These are phyloP conservation scores for Xerocomus nothofagi DNA, from an alignment of 1,284 basidiomycete genomes.

Conservation along the genomic window DNA sequence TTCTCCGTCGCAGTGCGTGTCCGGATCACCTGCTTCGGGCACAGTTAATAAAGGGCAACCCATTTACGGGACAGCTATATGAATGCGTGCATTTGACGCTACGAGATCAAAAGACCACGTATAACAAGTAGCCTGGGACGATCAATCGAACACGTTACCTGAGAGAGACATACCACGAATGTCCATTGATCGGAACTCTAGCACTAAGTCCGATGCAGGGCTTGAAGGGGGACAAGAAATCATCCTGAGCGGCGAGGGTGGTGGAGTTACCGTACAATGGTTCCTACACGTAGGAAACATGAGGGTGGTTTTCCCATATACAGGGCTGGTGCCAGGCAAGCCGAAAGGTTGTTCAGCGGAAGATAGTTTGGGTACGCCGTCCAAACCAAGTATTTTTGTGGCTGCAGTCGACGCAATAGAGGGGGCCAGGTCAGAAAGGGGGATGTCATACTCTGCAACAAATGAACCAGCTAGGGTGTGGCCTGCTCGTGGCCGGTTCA, in stretches of 20 bases:
- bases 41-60: conserved; percentile 12
- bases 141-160: not conserved
- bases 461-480: conserved; percentile 10
- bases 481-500: not conserved
- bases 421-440: conserved; percentile 5
- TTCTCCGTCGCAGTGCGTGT: conserved; percentile 13
- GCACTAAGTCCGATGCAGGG: conserved; percentile 19
- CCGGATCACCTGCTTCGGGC: conserved; percentile 12
- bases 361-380: conserved; percentile 4
- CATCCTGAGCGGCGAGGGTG: not conserved
- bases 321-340: conserved; percentile 22
- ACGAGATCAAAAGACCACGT: not conserved
- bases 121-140: not conserved
- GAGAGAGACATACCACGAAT: conserved; percentile 29
- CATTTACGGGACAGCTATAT: not conserved
- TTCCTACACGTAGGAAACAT: not conserved
- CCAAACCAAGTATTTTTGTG: not conserved
- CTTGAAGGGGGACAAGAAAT: conserved; percentile 14
- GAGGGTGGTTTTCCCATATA: not conserved
- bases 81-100: not conserved
- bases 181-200: conserved; percentile 25
- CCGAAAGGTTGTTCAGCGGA: not conserved
- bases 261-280: not conserved
- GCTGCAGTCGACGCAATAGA: conserved; percentile 1
- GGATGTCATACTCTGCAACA: conserved; percentile 20